Base-by-base conservation (phyloP, 805 yeast species). In the Nakazawaea pomicola region DNA sequence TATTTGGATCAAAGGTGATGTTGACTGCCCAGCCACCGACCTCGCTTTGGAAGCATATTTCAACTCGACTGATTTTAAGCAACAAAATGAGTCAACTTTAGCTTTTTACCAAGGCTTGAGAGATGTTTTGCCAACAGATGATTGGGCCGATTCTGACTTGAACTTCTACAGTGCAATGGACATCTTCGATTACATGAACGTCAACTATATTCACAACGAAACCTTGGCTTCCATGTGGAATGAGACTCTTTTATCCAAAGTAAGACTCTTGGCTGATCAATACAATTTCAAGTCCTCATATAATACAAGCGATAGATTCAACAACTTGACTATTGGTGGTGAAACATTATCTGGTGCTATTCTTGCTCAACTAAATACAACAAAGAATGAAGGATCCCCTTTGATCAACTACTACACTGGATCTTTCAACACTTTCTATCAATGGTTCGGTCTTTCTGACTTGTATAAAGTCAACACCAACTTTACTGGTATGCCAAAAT, bases 401-500 rank as follows among this genome's bases (percentile, higher is more conserved):
- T 60, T 56, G 47, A 43, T 72, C 45, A 59, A 62, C 52, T 66
- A 65, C 50, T 56, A 63, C 49, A 68, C 72, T 11, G 76, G 76
- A 30, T 64, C 76, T 5, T 72, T 51, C 57, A 65, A 66, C 53
- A 61, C 60, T 39, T 67, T 71, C 65, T 66, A 56, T 57, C 70
- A 64, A 51, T 45, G 66, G 30, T 58, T 55, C 34, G 67, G 64
- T 40, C 42, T 67, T 23, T 35, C 66, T 36, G 61, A 61, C 21
- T 48, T 70, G 44, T 53, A 61, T 46, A 33, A 49, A 20, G 54
- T 53, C n/a, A 54, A 60, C 24, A 62, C 54, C 41, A 51, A 60
- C 38, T 72, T 70, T 56, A 66, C 68, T 12, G 72, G 73, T 17
- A 62, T 71, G 63, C 72, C 74, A 44, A 61, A 64, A 33, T 72